phyloP scores from a whole-genome alignment of 2,329 filamentous ascomycete species.

The Arthrinium puccinioides region DNA sequence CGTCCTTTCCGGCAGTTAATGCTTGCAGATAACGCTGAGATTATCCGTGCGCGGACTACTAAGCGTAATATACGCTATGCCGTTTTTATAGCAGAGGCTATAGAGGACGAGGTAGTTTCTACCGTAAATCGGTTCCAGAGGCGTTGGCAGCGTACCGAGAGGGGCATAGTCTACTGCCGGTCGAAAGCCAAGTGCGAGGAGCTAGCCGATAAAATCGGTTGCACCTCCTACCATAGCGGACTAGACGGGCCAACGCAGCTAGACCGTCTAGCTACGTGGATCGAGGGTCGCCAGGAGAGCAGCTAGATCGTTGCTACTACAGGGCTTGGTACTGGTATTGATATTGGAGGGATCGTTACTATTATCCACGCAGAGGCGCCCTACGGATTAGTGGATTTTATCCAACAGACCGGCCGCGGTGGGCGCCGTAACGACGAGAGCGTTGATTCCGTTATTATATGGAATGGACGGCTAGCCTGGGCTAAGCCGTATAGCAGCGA shows the following conservation, averaged over 20 bases:
- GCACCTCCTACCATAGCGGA: background rate
- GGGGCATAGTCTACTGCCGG: constrained; percentile 1
- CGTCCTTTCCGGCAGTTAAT: background rate
- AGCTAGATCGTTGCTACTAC: background rate
- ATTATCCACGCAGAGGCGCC: background rate
- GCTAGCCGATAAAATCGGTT: background rate
- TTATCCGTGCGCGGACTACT: background rate
- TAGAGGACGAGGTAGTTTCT: background rate
- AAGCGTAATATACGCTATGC: background rate
- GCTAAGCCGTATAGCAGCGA: background rate
- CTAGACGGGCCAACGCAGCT: background rate
- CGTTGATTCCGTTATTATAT: background rate
- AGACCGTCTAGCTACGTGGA: background rate
- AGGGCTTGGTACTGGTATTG: background rate
- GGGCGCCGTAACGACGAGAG: background rate
- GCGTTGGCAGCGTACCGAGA: background rate
- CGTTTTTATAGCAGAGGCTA: background rate
- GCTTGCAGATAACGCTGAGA: background rate
- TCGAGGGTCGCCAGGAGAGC: background rate
- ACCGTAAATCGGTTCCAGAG: background rate
- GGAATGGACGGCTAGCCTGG: background rate
- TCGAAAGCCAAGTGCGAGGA: background rate
- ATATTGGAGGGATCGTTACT: background rate
- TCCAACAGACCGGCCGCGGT: background rate
- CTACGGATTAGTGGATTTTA: background rate